phyloP scores from a whole-genome alignment of 805 yeast species.

The Candida ascalaphidarum region DNA sequence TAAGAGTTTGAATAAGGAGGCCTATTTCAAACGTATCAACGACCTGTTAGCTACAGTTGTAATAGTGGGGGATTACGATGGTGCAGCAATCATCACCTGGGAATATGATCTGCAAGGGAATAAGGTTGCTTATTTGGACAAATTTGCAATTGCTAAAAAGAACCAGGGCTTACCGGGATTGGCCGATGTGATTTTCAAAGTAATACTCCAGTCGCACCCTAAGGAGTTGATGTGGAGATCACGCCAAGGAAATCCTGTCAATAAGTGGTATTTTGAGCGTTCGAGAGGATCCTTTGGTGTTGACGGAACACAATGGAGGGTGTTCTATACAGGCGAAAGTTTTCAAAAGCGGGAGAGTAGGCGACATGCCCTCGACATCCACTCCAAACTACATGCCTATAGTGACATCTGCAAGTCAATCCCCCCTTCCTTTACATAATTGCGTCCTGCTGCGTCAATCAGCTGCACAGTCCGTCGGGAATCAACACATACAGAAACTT shows the following conservation, averaged over 20 bases:
- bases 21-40: conserved; percentile 60
- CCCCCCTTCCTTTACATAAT: too few species aligned
- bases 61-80: conserved; percentile 91
- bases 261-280: conserved; percentile 96
- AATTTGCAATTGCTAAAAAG: conserved; percentile 79
- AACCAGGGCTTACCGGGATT: conserved; percentile 90
- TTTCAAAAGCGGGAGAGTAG: too few species aligned
- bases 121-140: conserved; percentile 74
- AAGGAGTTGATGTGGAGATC: conserved; percentile 87
- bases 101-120: conserved; percentile 34
- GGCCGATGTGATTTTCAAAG: conserved; percentile 87
- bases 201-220: conserved; percentile 61
- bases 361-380: too few species aligned
- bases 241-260: conserved; percentile 77
- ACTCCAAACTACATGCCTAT: too few species aligned
- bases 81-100: conserved; percentile 88
- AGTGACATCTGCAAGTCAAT: too few species aligned
- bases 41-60: conserved; percentile 66
- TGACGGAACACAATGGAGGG: conserved; percentile 29
- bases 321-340: conserved; percentile 33
- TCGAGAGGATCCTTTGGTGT: conserved; percentile 55
- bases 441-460: too few species aligned
- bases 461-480: too few species aligned
- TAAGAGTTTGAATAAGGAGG: conserved; percentile 52
- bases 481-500: too few species aligned